phyloP scores from a whole-genome alignment of 2,329 filamentous ascomycete genomes.

The Helotiales sp. region DNA sequence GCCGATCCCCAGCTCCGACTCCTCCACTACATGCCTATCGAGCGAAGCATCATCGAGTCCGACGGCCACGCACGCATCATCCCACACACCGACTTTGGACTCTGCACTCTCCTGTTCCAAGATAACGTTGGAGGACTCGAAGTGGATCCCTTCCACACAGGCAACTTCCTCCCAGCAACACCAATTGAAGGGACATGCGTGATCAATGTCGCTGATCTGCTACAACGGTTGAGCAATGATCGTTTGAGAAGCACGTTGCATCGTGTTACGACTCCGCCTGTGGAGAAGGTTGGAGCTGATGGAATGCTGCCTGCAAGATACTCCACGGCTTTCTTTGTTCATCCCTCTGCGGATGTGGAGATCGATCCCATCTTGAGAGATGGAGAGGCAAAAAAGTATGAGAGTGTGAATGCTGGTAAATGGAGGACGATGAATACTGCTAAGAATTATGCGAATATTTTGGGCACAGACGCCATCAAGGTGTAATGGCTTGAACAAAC shows the following conservation, averaged over 20 bases:
- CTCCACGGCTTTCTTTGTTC: conserved; percentile 11
- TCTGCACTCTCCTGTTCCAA: conserved; percentile 21
- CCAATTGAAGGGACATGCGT: conserved; percentile 13
- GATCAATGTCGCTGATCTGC: conserved; percentile 19
- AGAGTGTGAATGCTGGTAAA: conserved; percentile 5
- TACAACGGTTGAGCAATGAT: conserved; percentile 18
- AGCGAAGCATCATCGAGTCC: conserved; percentile 3
- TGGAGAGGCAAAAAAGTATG: conserved; percentile 1
- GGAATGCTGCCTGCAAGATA: conserved; percentile 8
- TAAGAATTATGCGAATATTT: conserved; percentile 2
- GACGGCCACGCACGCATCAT: conserved; percentile 16
- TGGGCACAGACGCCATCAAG: background rate
- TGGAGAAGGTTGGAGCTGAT: background rate
- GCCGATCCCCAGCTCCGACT: conserved; percentile 16
- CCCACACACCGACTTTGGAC: conserved; percentile 20
- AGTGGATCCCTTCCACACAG: conserved; percentile 17
- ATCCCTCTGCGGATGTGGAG: conserved; percentile 7
- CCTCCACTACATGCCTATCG: conserved; percentile 21
- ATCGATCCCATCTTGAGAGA: conserved; percentile 3
- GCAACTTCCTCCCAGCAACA: conserved; percentile 11
- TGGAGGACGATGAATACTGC: conserved; percentile 10
- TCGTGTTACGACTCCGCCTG: conserved; percentile 7
- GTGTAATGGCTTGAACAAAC: background rate
- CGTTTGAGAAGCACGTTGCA: conserved; percentile 14
- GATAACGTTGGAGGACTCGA: conserved; percentile 20